phyloP scores from a whole-genome alignment of 2,329 filamentous ascomycete genomes.

The Plenodomus biglobosus region DNA sequence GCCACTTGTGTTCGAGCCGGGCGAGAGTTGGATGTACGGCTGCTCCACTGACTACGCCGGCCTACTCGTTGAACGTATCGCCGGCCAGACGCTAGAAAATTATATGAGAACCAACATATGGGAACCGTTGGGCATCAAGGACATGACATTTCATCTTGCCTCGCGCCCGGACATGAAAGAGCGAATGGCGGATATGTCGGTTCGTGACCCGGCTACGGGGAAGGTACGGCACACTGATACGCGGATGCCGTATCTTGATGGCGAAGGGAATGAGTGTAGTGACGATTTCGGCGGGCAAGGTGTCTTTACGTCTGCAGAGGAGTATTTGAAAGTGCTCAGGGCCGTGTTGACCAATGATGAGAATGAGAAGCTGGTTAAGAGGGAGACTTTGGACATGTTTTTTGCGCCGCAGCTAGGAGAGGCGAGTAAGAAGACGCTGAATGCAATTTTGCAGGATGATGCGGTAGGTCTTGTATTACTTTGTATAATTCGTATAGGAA shows the following conservation, averaged over 20 bases:
- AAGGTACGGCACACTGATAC: constrained; percentile 10
- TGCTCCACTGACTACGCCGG: constrained; percentile 53
- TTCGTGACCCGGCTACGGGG: constrained; percentile 16
- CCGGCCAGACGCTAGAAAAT: constrained; percentile 55
- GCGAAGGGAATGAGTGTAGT: constrained; percentile 14
- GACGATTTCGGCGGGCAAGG: constrained; percentile 35
- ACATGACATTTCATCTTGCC: constrained; percentile 57
- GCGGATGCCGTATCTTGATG: constrained; percentile 18
- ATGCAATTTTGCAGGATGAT: constrained; percentile 41
- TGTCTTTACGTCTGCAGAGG: constrained; percentile 20
- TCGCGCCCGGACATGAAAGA: constrained; percentile 24
- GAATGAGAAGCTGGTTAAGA: constrained; percentile 31
- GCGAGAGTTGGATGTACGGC: constrained; percentile 55
- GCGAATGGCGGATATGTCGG: constrained; percentile 33
- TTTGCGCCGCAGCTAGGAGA: constrained; percentile 37
- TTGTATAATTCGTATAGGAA: background rate
- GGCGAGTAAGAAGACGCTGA: constrained; percentile 12
- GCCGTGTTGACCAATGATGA: constrained; percentile 28
- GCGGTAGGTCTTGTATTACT: constrained; percentile 6
- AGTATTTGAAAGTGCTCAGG: constrained; percentile 37
- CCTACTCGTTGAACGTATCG: constrained; percentile 48
- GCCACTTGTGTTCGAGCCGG: constrained; percentile 46
- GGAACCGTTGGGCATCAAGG: constrained; percentile 49
- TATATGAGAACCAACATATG: constrained; percentile 60
- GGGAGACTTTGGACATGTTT: constrained; percentile 28